Base-by-base conservation (phyloP, 2,329 filamentous ascomycete genomes). In the Fusarium xyrophilum region DNA sequence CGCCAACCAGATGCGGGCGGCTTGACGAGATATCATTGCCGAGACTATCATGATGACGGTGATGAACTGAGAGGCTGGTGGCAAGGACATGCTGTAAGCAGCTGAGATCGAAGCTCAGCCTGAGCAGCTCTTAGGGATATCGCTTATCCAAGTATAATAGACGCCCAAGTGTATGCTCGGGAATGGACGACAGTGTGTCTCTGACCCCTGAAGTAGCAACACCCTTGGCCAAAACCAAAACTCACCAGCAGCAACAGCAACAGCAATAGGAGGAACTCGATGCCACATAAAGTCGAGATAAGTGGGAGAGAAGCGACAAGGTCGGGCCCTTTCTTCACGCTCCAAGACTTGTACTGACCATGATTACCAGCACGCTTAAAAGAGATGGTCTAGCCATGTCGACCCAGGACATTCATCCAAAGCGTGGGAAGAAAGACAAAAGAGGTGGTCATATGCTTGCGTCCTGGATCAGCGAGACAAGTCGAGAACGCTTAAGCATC, bases 1-100 rank as follows among this genome's bases (percentile, higher is more conserved):
- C 56, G n/a, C 69, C 68, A 71, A 71, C 65, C 65, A 69, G 54
- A 67, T 39, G 28, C 33, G 17, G 17, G 35, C 36, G 36, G 64
- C 40, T 50, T 58, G 7, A 52, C 38, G 32, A 50, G 39, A 53
- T 25, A 35, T 46, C 30, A 35, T 33, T 43, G 51, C 54, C 46
- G 63, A 56, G 46, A 33, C 48, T 51, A 64, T 65, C 51, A 53
- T 54, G 47, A 47, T 39, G 32, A 47, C 33, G 12, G 36, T 42
- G 21, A 38, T 32, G 28, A 38, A 35, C 21, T 33, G 54, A 42
- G 33, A 36, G n/a, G 30, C 14, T 25, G 50, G 17, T 23, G 40
- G 19, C 13, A 27, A 42, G 27, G 43, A 38, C 23, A 32, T 38
- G 32, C 36, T 44, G 43, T 30, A 43, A 42, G 25, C 40, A 48